Base-by-base conservation (phyloP, 495 filamentous ascomycete species). In the Penicillium steckii region DNA sequence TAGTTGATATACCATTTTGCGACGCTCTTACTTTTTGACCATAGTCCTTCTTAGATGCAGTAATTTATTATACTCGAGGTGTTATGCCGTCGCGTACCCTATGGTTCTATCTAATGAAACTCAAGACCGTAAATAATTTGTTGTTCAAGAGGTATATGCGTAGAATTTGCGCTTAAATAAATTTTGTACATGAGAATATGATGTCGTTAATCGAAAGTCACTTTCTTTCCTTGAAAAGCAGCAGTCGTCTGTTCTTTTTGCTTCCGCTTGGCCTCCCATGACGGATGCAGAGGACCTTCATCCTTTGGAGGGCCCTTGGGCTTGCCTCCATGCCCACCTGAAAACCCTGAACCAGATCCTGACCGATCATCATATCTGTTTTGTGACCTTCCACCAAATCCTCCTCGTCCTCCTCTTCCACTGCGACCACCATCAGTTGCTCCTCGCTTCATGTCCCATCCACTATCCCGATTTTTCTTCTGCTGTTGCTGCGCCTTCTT, bases 221-320 rank as follows among this genome's bases (percentile, higher is more conserved):
- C 84, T 77, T 96, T 97, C 80, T 86, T 94, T 37, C 94, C 95
- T 65, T 86, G 68, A 57, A 94, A 96, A 8, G 79, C 73, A 30
- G 82, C 81, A 19, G 81, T 64, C 37, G 76, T 63, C 64, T 76
- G 64, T 70, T 91, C 89, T 70, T 97, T 97, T 13, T 84, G 86
- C 72, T 85, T 86, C 75, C 84, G 88, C 37, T 86, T 89, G 6
- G 94, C 94, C 69, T 90, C 87, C 94, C 94, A 98, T 46, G 87
- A 92, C 8, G 94, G 94, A 82, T 98, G 94, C 59, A 97, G 65
- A 6, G 85, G 75, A 64, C 86, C 88, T 57, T 80, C 73, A 59
- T 78, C 82, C 60, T 72, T 73, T 0, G 71, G 61, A 42, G 73
- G 73, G 33, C 37, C 61, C 15, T 69, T 71, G 1, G 70, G 60